Percentiles rank a stretch among this genome's conserved stretches.
Evolutionary conservation across 2,329 filamentous ascomycete species (phyloP).

Genomic region (Pseudohalonectria lignicola): DNA sequence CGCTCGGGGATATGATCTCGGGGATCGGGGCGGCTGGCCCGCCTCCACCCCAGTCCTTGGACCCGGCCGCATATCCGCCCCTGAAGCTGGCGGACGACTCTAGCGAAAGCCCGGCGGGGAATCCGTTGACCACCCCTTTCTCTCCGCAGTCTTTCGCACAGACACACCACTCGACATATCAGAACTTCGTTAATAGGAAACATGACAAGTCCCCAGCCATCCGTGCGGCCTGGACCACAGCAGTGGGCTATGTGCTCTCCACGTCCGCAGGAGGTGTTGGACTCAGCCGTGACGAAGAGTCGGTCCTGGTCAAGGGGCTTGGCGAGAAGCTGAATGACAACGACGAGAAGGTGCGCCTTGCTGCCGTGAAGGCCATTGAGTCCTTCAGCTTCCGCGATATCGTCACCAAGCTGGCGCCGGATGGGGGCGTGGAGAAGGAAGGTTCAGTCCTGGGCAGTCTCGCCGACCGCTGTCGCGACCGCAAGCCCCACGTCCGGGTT

Average conservation of each 20-base stretch:
- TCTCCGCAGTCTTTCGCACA: constrained; percentile 86
- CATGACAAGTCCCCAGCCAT: constrained; percentile 81
- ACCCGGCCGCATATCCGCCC: constrained; percentile 79
- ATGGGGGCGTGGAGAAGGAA: constrained; percentile 63
- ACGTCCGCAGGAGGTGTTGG: constrained; percentile 88
- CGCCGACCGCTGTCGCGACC: constrained; percentile 81
- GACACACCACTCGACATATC: constrained; percentile 66
- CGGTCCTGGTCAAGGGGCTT: constrained; percentile 59
- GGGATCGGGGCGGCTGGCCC: constrained; percentile 88
- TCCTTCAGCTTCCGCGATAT: constrained; percentile 72
- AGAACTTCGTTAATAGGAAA: constrained; percentile 72
- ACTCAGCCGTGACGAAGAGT: constrained; percentile 72
- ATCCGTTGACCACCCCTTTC: constrained; percentile 68
- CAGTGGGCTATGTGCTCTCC: constrained; percentile 74
- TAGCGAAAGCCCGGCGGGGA: constrained; percentile 34
- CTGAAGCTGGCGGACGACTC: constrained; percentile 51
- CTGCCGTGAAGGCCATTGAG: constrained; percentile 77
- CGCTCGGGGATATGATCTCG: constrained; percentile 86
- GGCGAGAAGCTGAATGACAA: constrained; percentile 74
- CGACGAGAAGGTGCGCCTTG: constrained; percentile 83
- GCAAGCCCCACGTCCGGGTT: constrained; percentile 67
- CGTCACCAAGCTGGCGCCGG: constrained; percentile 67
- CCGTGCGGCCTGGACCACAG: constrained; percentile 76
- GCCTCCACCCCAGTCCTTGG: constrained; percentile 59
- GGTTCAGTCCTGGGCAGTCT: constrained; percentile 73